A percentile compares a stretch with the other conserved stretches of the same genome.
Conservation (phyloP, 371 early-diverging fungal genomes). For the Mortierella sp. region DNA sequence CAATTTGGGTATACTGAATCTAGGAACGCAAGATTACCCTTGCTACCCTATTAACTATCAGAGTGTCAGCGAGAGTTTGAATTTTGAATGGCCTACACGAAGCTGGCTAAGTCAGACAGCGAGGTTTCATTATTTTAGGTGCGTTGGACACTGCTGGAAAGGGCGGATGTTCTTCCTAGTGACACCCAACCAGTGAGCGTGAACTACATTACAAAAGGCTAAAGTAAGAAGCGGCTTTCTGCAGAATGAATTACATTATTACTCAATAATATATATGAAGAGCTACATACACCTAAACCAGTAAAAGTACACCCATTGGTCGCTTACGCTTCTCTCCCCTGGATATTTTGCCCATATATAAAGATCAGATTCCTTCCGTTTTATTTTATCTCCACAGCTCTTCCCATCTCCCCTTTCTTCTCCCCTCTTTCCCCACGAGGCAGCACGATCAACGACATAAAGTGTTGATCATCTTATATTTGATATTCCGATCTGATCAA, state of each 20-base stretch:
- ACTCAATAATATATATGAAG: background rate
- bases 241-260: background rate
- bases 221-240: too few relatives aligned
- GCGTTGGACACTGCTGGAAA: background rate
- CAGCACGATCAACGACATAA: background rate
- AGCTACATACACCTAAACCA: background rate
- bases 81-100: background rate
- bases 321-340: background rate
- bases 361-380: conserved; percentile 6
- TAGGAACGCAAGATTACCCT: too few relatives aligned
- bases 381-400: conserved; percentile 9
- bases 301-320: background rate
- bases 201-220: background rate
- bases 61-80: too few relatives aligned
- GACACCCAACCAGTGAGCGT: conserved; percentile 7
- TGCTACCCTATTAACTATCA: too few relatives aligned
- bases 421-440: background rate
- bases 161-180: background rate
- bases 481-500: conserved; percentile 14
- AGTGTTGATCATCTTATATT: conserved; percentile 2
- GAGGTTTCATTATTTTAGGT: background rate
- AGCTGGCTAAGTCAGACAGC: background rate
- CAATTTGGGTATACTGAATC: too few relatives aligned
- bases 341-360: conserved; percentile 10
- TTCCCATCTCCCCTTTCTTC: background rate